Evolutionary conservation across 2,329 filamentous ascomycete species (phyloP).

Genomic region (Fusarium lyarnte): DNA sequence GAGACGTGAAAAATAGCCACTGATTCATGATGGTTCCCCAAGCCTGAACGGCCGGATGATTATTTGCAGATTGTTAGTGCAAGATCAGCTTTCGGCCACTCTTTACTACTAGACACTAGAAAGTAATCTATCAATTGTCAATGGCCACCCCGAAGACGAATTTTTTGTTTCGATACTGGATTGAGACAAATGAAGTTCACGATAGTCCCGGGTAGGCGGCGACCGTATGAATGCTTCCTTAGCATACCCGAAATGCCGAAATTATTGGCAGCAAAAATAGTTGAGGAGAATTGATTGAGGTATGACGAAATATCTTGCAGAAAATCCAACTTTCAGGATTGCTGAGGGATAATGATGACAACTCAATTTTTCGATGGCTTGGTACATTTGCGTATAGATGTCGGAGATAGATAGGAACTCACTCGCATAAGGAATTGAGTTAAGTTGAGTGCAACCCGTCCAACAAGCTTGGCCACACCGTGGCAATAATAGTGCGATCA

Average conservation of each 20-base stretch:
- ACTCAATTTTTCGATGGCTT: conserved; percentile 17
- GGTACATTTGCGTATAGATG: neutral
- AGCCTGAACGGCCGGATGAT: neutral
- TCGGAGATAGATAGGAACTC: conserved; percentile 24
- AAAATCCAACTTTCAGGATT: neutral
- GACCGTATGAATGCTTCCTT: neutral
- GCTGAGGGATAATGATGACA: conserved; percentile 22
- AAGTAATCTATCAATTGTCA: neutral
- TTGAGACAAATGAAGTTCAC: neutral
- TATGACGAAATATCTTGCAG: conserved; percentile 23
- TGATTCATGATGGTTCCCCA: neutral
- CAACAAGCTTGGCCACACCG: conserved; percentile 19
- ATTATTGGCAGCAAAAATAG: conserved; percentile 5
- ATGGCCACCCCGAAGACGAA: conserved; percentile 14
- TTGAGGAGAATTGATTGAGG: neutral
- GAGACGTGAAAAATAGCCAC: neutral
- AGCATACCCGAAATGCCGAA: neutral
- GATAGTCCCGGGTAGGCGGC: conserved; percentile 15
- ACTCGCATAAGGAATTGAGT: conserved; percentile 10
- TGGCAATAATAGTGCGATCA: conserved; percentile 31
- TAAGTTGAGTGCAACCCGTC: conserved; percentile 35
- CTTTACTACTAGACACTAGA: neutral
- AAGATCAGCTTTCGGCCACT: conserved; percentile 1
- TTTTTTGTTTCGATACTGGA: conserved; percentile 3
- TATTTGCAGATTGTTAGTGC: neutral